Evolutionary conservation across 768 basidiomycete species (phyloP).

Genomic region (Neoboletus subvelutipes): DNA sequence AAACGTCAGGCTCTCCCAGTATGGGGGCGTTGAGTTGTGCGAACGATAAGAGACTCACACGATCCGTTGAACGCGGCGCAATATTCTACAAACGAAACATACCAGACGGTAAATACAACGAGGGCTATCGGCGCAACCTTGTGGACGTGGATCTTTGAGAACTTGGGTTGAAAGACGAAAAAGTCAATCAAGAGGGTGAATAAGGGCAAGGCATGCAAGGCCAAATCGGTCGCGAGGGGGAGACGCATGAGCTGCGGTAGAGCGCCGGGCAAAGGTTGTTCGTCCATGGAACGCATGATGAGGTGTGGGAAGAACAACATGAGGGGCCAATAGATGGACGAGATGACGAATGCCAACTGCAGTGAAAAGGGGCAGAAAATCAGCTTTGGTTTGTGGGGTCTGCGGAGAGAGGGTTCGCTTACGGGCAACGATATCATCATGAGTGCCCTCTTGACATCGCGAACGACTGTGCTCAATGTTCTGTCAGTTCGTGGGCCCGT

Average conservation of each 20-base stretch:
- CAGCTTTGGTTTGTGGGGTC: background rate
- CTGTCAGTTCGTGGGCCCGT: background rate
- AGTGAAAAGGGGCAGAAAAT: background rate
- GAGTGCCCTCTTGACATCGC: constrained; percentile 54
- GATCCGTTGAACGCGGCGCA: constrained; percentile 58
- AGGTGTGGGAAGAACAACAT: constrained; percentile 53
- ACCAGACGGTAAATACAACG: constrained; percentile 42
- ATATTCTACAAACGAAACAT: constrained; percentile 66
- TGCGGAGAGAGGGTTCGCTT: background rate
- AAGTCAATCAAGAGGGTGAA: constrained; percentile 64
- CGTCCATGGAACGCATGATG: constrained; percentile 41
- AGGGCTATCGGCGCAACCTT: constrained; percentile 17
- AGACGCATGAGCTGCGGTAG: constrained; percentile 34
- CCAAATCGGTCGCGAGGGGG: constrained; percentile 57
- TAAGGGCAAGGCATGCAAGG: constrained; percentile 65
- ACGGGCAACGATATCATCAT: constrained; percentile 70
- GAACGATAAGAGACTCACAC: constrained; percentile 45
- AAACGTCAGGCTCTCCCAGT: constrained; percentile 2
- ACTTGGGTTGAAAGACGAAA: constrained; percentile 61
- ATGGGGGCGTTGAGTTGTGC: background rate
- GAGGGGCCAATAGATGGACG: constrained; percentile 70
- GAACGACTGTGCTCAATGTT: constrained; percentile 2
- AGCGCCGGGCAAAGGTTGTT: background rate
- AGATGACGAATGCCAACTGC: constrained; percentile 47
- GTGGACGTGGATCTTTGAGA: constrained; percentile 26